These are phyloP conservation scores for Jatropha podagrica DNA, from an alignment of 441 rosid species.

Conservation along the genomic window DNA sequence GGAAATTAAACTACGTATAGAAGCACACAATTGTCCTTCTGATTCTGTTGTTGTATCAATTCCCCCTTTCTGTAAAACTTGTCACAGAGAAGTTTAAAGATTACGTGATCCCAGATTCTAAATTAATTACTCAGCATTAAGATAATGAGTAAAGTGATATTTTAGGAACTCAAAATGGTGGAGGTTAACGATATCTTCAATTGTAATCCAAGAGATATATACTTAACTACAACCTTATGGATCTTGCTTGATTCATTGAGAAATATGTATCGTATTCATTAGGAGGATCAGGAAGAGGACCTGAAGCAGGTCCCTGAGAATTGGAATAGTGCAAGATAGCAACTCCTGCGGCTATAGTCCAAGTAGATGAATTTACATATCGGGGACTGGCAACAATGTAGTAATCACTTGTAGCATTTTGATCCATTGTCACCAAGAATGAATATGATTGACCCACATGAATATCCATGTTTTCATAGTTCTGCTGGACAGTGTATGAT, in stretches of 20 bases:
- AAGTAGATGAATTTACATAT: slow-evolving; percentile 51
- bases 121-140: slow-evolving; percentile 3
- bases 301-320: slow-evolving; percentile 77
- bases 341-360: slow-evolving; percentile 61
- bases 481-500: slow-evolving; percentile 80
- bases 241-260: slow-evolving; percentile 96
- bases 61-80: slow-evolving; percentile 3
- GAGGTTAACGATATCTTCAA: slow-evolving; percentile 15
- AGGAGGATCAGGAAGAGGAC: slow-evolving; percentile 87
- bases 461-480: slow-evolving; percentile 74
- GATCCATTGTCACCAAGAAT: slow-evolving; percentile 88
- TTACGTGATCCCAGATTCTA: not conserved
- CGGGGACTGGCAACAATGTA: slow-evolving; percentile 82
- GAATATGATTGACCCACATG: slow-evolving; percentile 93
- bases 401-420: slow-evolving; percentile 73
- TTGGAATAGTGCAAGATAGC: slow-evolving; percentile 79
- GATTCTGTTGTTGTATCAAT: not conserved
- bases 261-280: slow-evolving; percentile 58
- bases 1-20: not conserved
- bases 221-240: slow-evolving; percentile 70
- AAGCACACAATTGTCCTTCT: not conserved
- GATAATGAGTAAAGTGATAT: not conserved
- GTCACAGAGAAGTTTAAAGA: not conserved
- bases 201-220: slow-evolving; percentile 26
- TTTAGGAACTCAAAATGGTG: slow-evolving; percentile 12